Conservation (phyloP, 2,329 filamentous ascomycete genomes). For the Metarhizium rileyi region DNA sequence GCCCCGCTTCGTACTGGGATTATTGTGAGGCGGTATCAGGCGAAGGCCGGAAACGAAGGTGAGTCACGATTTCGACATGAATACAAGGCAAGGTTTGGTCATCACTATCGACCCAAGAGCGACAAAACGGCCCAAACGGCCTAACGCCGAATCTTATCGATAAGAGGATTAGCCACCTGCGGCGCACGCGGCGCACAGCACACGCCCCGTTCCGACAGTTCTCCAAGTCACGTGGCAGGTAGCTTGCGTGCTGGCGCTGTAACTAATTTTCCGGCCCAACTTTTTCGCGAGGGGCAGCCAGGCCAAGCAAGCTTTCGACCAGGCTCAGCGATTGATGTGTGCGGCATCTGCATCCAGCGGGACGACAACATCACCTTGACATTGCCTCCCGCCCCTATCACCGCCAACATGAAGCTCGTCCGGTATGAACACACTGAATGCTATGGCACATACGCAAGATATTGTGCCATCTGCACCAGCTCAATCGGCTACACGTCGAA, state of each 20-base stretch:
- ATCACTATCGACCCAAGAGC: neutral
- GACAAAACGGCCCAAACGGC: neutral
- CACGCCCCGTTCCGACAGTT: neutral
- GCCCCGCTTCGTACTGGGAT: too few species aligned
- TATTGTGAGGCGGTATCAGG: too few species aligned
- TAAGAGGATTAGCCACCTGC: neutral
- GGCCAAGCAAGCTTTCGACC: neutral
- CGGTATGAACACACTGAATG: constrained; percentile 49
- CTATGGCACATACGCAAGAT: neutral
- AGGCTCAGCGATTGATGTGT: neutral
- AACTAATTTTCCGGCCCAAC: neutral
- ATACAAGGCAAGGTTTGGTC: neutral
- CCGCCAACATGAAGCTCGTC: constrained; percentile 83
- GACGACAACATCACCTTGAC: neutral
- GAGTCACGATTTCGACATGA: neutral
- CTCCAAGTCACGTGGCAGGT: neutral
- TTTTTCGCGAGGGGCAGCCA: neutral
- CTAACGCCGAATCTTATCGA: constrained; percentile 1
- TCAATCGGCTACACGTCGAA: constrained; percentile 9
- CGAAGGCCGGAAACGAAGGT: neutral
- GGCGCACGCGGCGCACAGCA: neutral
- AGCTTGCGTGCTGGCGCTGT: neutral
- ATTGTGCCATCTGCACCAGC: neutral
- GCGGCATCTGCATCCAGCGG: neutral
- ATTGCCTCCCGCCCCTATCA: neutral